Evolutionary conservation across 2,329 filamentous ascomycete species (phyloP), one percentile per base, ranked within the genome.

Genomic region (Chaetomiaceae sp.): DNA sequence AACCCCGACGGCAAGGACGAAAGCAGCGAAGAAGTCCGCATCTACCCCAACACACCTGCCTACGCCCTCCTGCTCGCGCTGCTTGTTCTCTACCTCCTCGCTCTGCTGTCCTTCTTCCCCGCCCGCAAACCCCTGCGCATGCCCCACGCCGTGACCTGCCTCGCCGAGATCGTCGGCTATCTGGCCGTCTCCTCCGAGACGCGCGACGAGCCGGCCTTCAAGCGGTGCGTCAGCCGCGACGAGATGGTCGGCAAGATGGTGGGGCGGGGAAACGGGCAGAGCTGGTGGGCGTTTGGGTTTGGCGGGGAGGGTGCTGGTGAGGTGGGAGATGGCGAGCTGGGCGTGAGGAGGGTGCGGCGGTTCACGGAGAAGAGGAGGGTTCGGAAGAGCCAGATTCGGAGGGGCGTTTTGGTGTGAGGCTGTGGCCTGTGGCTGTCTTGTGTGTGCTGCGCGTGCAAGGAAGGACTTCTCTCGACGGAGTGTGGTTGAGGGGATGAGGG

Each of bases 101-200:
- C 75, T 11, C 70, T 91, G 41, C 60, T 78, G 34, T 65, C 78
- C 6, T 67, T 88, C 47, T 68, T 85, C 56, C 84, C 84, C 0
- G 67, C 71, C 11, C 75, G 86, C 12, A 67, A 71, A 34, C 70
- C 74, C 32, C 79, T 82, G 54, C 71, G 82, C 34, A 75, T 95
- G 1, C 88, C 88, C 0, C 88, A 94, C 61, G 74, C 75, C 5
- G 81, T 86, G 33, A 78, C 75, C 50, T 87, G 78, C 38, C 72
- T 94, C 15, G 85, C 86, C 1, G 88, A 90, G 61, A 72, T 90
- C 18, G 76, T 94, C 56, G 84, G 81, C 59, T 90, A 91, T 62
- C 72, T 91, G 34, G 81, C n/a, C n/a, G n/a, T 86, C 49, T 82
- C 83, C 55, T 83, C 82, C 35, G 83, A 84, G 19, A 70, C 94